Evolutionary conservation across 2,329 filamentous ascomycete genomes (phyloP).

Genomic region (Didymella segeticola): DNA sequence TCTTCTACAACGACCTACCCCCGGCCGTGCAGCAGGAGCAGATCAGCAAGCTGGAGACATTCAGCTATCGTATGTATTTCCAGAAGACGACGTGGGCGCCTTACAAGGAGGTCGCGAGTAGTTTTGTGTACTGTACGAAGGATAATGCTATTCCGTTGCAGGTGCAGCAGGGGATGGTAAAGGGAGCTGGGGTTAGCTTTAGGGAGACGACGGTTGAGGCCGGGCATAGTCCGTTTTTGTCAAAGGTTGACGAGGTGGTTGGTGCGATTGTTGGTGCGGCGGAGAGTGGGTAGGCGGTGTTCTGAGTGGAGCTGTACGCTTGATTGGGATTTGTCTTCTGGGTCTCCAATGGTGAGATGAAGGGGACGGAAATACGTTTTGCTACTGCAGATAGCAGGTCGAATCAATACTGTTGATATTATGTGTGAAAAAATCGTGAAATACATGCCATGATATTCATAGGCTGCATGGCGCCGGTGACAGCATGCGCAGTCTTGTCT

Average conservation of each 20-base stretch:
- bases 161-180: constrained; percentile 1
- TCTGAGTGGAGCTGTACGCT: not conserved
- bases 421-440: too few species aligned
- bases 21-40: not conserved
- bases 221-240: constrained; percentile 9
- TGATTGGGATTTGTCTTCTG: not conserved
- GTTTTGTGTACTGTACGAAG: not conserved
- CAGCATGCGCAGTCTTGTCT: too few species aligned
- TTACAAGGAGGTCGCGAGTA: not conserved
- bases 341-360: too few species aligned
- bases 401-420: too few species aligned
- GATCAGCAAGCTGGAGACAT: not conserved
- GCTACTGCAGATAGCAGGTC: too few species aligned
- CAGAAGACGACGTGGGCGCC: constrained; percentile 10
- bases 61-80: not conserved
- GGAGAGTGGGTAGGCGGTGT: constrained; percentile 10
- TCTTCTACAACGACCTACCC: constrained; percentile 3
- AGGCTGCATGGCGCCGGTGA: too few species aligned
- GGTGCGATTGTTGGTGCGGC: not conserved
- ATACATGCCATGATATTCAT: too few species aligned
- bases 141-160: constrained; percentile 1
- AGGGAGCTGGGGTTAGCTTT: not conserved
- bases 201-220: constrained; percentile 1
- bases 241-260: not conserved
- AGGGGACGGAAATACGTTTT: too few species aligned